Percentiles rank a stretch among this genome's conserved stretches.
phyloP scores from a whole-genome alignment of 75 land plant genomes.

The Sequoia sempervirens region DNA sequence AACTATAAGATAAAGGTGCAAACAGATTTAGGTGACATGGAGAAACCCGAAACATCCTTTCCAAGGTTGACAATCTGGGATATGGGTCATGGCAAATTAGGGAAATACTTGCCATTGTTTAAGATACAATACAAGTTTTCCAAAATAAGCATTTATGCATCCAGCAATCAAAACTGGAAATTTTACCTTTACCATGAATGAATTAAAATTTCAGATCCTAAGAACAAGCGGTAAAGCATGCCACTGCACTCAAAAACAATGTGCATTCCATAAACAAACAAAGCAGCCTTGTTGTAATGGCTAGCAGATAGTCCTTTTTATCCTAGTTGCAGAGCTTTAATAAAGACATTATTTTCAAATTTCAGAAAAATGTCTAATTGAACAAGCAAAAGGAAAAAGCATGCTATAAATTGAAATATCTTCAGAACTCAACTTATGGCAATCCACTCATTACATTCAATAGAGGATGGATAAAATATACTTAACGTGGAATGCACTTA shows the following conservation, averaged over 20 bases:
- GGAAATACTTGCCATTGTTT: neutral
- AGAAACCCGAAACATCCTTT: neutral
- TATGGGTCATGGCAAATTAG: neutral
- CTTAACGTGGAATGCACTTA: neutral
- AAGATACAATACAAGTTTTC: constrained; percentile 2
- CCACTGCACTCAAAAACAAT: neutral
- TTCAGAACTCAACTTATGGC: neutral
- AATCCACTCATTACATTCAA: neutral
- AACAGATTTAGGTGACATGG: neutral
- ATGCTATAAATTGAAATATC: neutral
- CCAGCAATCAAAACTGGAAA: neutral
- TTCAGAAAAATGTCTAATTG: neutral
- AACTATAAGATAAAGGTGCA: neutral
- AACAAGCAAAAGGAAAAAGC: neutral
- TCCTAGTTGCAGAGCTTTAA: neutral
- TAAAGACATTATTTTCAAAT: neutral
- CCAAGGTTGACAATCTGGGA: neutral
- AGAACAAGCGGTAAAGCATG: neutral
- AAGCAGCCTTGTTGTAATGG: neutral
- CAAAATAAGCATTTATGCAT: neutral
- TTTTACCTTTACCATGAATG: neutral
- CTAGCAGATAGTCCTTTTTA: neutral
- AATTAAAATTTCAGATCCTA: neutral
- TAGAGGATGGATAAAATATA: neutral
- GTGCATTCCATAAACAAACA: neutral